These are phyloP conservation scores for Penicillium sp. DNA, from an alignment of 2,329 filamentous ascomycete genomes.

Conservation along the genomic window DNA sequence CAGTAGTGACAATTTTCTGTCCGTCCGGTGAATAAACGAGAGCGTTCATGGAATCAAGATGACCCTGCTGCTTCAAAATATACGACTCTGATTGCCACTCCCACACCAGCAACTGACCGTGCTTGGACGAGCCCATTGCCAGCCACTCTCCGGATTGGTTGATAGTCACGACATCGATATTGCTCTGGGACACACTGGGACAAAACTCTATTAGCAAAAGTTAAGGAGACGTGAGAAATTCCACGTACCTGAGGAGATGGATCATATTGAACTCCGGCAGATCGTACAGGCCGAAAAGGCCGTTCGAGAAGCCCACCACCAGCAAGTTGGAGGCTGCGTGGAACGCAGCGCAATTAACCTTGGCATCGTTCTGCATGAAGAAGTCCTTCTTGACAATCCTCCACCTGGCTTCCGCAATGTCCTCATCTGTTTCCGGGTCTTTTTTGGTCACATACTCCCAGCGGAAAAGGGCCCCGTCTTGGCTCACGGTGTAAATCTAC, in stretches of 20 bases:
- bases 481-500: slow-evolving; percentile 87
- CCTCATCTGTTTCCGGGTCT: slow-evolving; percentile 59
- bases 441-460: slow-evolving; percentile 77
- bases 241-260: slow-evolving; percentile 64
- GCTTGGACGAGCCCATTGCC: slow-evolving; percentile 90
- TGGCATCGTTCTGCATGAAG: slow-evolving; percentile 87
- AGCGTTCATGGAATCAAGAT: slow-evolving; percentile 93
- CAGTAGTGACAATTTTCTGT: slow-evolving; percentile 85
- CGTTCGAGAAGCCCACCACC: slow-evolving; percentile 95
- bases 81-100: slow-evolving; percentile 99
- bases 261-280: slow-evolving; percentile 95
- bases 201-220: slow-evolving; percentile 7
- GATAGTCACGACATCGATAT: slow-evolving; percentile 91
- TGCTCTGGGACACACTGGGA: slow-evolving; percentile 88
- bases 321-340: slow-evolving; percentile 84
- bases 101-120: slow-evolving; percentile 96
- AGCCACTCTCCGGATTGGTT: slow-evolving; percentile 96
- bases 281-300: slow-evolving; percentile 90
- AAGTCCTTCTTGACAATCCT: slow-evolving; percentile 87
- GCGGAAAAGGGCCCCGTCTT: slow-evolving; percentile 92
- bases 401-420: slow-evolving; percentile 74
- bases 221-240: background rate
- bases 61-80: slow-evolving; percentile 95
- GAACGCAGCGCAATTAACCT: slow-evolving; percentile 85
- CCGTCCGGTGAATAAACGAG: slow-evolving; percentile 92